These are phyloP conservation scores for Naganishia sp. DNA, from an alignment of 1,284 basidiomycete species.

Conservation along the genomic window DNA sequence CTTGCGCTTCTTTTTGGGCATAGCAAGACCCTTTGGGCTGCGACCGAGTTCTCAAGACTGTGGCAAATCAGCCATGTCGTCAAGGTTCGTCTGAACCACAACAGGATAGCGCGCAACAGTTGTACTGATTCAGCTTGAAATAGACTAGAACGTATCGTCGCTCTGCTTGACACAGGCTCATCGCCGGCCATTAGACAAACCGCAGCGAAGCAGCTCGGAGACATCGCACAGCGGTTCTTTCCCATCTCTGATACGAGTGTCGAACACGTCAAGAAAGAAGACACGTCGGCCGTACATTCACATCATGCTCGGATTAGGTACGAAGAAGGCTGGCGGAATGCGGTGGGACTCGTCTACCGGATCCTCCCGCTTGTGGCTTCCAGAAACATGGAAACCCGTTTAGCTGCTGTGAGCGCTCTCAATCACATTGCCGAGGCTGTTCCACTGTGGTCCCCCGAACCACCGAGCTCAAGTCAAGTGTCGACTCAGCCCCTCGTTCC, in stretches of 20 bases:
- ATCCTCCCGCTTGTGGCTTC: constrained; percentile 50
- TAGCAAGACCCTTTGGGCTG: background rate
- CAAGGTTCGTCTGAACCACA: constrained; percentile 8
- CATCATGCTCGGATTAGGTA: constrained; percentile 16
- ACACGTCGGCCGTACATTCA: constrained; percentile 5
- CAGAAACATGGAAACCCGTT: constrained; percentile 50
- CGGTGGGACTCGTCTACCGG: constrained; percentile 48
- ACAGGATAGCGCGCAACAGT: background rate
- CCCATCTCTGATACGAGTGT: constrained; percentile 7
- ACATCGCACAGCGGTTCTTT: constrained; percentile 48
- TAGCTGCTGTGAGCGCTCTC: constrained; percentile 50
- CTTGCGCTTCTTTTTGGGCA: constrained; percentile 8
- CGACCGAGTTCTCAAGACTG: constrained; percentile 4
- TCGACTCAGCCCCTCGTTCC: background rate
- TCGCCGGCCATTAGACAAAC: constrained; percentile 51
- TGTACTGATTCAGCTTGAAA: background rate
- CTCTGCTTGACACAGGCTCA: constrained; percentile 53
- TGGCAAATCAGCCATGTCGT: constrained; percentile 17
- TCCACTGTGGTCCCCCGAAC: constrained; percentile 39
- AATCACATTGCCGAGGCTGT: constrained; percentile 46
- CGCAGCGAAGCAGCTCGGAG: constrained; percentile 53
- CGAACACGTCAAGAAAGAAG: constrained; percentile 2
- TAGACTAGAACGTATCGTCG: constrained; percentile 53
- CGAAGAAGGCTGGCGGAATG: constrained; percentile 52
- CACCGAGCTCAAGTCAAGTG: background rate